phyloP scores from a whole-genome alignment of 768 basidiomycete species.

The Mycena chlorophos region DNA sequence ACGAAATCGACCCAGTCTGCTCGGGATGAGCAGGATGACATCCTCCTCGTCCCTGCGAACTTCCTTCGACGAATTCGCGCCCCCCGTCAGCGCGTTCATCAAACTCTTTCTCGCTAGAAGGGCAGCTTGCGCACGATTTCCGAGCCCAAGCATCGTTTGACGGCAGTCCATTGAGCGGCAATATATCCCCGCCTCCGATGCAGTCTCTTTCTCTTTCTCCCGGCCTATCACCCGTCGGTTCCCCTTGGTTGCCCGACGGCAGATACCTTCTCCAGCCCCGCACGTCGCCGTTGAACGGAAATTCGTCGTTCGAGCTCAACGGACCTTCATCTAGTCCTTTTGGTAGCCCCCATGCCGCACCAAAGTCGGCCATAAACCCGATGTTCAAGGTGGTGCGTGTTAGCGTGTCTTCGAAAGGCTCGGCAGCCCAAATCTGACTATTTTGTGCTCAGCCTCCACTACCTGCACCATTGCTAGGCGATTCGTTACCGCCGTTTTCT shows the following conservation, averaged over 20 bases:
- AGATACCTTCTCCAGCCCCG: constrained; percentile 37
- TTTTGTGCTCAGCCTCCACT: constrained; percentile 50
- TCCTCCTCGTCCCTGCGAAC: constrained; percentile 76
- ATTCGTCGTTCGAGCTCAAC: constrained; percentile 51
- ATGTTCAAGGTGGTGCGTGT: constrained; percentile 85
- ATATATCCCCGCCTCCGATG: constrained; percentile 75
- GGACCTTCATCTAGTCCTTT: constrained; percentile 47
- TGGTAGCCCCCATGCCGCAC: constrained; percentile 57
- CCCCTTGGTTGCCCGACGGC: constrained; percentile 34
- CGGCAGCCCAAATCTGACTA: constrained; percentile 2
- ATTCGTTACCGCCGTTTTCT: constrained; percentile 71
- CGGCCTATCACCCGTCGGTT: constrained; percentile 49
- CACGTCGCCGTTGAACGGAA: constrained; percentile 37
- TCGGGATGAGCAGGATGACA: constrained; percentile 72
- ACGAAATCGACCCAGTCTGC: constrained; percentile 61
- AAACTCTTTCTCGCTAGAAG: constrained; percentile 75
- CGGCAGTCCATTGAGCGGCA: constrained; percentile 56
- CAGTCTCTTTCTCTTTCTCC: constrained; percentile 74
- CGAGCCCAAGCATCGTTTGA: constrained; percentile 70
- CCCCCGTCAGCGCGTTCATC: constrained; percentile 75
- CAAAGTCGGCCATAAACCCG: constrained; percentile 76
- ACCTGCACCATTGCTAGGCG: constrained; percentile 42
- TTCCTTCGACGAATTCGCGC: constrained; percentile 70
- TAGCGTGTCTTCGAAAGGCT: not conserved
- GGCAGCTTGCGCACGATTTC: constrained; percentile 75